phyloP scores from a whole-genome alignment of 306 rosid species.

The Potentilla sterilis region DNA sequence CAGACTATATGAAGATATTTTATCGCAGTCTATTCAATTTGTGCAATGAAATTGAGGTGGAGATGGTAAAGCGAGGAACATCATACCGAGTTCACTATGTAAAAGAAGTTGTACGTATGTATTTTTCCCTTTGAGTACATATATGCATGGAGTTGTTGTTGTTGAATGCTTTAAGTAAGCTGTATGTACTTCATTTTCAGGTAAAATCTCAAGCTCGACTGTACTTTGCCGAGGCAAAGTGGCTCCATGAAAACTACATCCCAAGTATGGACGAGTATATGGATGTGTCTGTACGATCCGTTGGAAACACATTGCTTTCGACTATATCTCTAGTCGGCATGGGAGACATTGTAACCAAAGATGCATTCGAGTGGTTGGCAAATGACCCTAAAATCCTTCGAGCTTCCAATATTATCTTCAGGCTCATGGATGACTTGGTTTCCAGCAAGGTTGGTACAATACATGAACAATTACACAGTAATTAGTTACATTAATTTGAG shows the following conservation, averaged over 20 bases:
- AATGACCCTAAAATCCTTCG: constrained; percentile 5
- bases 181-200: constrained; percentile 3
- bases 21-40: constrained; percentile 7
- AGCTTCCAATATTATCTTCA: background rate
- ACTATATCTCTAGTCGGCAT: background rate
- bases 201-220: constrained; percentile 21
- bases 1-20: constrained; percentile 19
- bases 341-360: constrained; percentile 15
- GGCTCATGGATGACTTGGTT: constrained; percentile 22
- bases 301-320: background rate
- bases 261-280: constrained; percentile 39
- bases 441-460: constrained; percentile 8
- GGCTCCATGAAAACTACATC: constrained; percentile 24
- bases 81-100: background rate
- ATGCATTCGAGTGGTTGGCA: constrained; percentile 13
- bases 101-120: background rate
- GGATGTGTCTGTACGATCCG: background rate
- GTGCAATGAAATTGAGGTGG: constrained; percentile 8
- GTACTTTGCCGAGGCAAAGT: constrained; percentile 31
- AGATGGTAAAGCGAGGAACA: background rate
- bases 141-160: too few relatives aligned
- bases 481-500: background rate
- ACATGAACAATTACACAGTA: too few relatives aligned
- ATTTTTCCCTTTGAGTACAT: background rate
- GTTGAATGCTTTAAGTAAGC: too few relatives aligned